phyloP scores from a whole-genome alignment of 2,329 filamentous ascomycete genomes.

The Pestalotiopsis sp. region DNA sequence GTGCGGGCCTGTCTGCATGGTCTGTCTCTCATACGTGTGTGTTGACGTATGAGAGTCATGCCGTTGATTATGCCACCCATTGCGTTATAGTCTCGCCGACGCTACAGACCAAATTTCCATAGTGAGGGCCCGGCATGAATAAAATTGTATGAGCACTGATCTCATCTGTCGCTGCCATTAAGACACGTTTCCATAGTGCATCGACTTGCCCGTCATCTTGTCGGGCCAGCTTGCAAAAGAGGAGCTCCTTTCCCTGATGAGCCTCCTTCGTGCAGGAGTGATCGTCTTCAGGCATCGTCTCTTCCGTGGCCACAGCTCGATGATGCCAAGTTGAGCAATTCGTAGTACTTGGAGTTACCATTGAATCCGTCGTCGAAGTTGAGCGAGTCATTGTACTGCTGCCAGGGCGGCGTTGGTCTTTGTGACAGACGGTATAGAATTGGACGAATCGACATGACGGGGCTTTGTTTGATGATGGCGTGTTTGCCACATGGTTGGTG shows the following conservation, averaged over 20 bases:
- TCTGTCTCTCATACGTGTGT: too few species aligned
- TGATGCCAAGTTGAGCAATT: background rate
- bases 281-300: background rate
- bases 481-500: slow-evolving; percentile 32
- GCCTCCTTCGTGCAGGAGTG: slow-evolving; percentile 20
- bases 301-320: too few species aligned
- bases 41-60: too few species aligned
- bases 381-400: background rate
- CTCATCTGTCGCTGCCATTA: slow-evolving; percentile 83
- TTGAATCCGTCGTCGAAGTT: background rate
- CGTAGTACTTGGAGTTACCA: too few species aligned
- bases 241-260: slow-evolving; percentile 57
- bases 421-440: slow-evolving; percentile 83
- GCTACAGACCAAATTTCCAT: slow-evolving; percentile 74
- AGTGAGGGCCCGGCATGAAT: slow-evolving; percentile 74
- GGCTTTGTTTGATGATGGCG: slow-evolving; percentile 31
- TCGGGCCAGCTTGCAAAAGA: slow-evolving; percentile 76
- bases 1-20: too few species aligned
- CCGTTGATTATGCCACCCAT: slow-evolving; percentile 55
- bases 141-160: slow-evolving; percentile 83
- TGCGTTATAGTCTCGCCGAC: slow-evolving; percentile 66
- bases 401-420: background rate
- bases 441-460: slow-evolving; percentile 77
- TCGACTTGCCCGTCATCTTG: slow-evolving; percentile 59
- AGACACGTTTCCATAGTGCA: slow-evolving; percentile 74